Base-by-base conservation (phyloP, 2,329 filamentous ascomycete species). In the Exophiala dermatitidis region DNA sequence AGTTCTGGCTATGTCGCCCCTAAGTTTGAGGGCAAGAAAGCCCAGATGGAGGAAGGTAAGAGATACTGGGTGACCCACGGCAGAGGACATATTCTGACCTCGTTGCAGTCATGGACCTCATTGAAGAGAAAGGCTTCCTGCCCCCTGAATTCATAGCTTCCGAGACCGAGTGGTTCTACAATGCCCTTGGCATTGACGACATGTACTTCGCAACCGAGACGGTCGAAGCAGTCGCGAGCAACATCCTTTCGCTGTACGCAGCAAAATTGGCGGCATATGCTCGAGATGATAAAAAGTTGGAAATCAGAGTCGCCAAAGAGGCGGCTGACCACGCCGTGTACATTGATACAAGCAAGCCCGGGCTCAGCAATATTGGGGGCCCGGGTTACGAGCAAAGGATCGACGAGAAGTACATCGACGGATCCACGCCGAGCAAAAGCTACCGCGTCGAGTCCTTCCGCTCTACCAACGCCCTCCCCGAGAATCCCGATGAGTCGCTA, bases 391-490 rank as follows among this genome's bases (percentile, higher is more conserved):
- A 98, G 74, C 84, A 89, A 68, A 82, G 91, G 56, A 88, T 98
- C 57, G 93, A 97, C 74, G 80, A 85, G 70, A 97, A 97, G 77
- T 97, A 97, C 69, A 81, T 98, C 62, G 90, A 97, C 69, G 82
- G 83, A 65, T 85, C 83, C 36, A 84, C 75, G 50, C 79, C 81
- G 29, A 78, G 77, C 64, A 84, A 85, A 68, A 82, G 82, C 63
- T 98, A 94, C 76, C 88, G 93, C 48, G 89, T 98, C 33, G 93
- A 98, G 78, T 96, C 91, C 26, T 98, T 98, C 82, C 85, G 93
- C 58, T 96, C 93, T 2, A 85, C 87, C 2, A 90, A 86, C 58
- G 82, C 85, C 32, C 77, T 97, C 40, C 88, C 88, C 5, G 78
- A 77, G 54, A 79, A 81, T 56, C 84, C 85, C 52, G 85, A 90